These are phyloP conservation scores for Claviceps citrina DNA, from an alignment of 2,329 filamentous ascomycete genomes.

Conservation along the genomic window DNA sequence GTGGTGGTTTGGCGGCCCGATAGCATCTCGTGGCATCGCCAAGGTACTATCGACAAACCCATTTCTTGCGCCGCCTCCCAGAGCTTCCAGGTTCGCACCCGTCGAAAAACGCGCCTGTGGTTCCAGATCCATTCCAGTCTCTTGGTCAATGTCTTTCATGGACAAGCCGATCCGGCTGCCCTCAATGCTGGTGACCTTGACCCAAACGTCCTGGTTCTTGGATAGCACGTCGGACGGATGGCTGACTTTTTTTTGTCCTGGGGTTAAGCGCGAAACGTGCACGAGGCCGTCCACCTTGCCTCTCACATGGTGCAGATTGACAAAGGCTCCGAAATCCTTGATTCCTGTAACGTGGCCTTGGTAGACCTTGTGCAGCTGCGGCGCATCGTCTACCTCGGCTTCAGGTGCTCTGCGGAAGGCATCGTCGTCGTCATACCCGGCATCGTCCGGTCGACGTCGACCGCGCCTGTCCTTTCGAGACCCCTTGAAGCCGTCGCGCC, in stretches of 20 bases:
- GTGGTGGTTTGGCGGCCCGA: constrained; percentile 36
- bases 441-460: constrained; percentile 25
- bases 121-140: constrained; percentile 66
- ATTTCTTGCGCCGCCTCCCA: constrained; percentile 50
- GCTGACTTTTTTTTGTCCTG: constrained; percentile 71
- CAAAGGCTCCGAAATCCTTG: constrained; percentile 92
- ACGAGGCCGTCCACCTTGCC: constrained; percentile 88
- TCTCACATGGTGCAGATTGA: constrained; percentile 73
- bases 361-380: constrained; percentile 76
- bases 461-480: constrained; percentile 20
- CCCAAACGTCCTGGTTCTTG: constrained; percentile 69
- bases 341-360: constrained; percentile 78
- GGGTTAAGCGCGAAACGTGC: constrained; percentile 77
- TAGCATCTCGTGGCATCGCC: constrained; percentile 22
- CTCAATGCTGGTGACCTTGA: constrained; percentile 83
- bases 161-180: constrained; percentile 70
- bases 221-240: constrained; percentile 80
- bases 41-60: constrained; percentile 33
- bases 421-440: constrained; percentile 31
- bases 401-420: constrained; percentile 50
- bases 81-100: constrained; percentile 73
- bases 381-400: constrained; percentile 65
- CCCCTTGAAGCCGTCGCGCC: constrained; percentile 20
- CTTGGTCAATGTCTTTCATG: constrained; percentile 95
- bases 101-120: constrained; percentile 68